A percentile compares a stretch with the other conserved stretches of the same genome.
Conservation (phyloP, 2,329 filamentous ascomycete genomes). For the Capronia americana region DNA sequence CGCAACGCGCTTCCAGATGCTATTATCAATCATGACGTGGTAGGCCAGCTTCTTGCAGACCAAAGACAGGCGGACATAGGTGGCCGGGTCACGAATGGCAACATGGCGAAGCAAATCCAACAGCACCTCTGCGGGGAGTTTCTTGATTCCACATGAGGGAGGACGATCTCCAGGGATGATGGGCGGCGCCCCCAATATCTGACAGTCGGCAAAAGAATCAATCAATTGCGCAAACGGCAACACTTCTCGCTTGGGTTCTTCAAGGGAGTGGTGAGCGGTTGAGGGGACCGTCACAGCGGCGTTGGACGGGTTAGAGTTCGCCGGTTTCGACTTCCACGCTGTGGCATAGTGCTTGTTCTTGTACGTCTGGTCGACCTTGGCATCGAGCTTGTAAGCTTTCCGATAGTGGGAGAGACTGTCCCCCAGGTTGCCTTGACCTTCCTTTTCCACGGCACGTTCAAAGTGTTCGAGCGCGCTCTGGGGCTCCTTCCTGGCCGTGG, state of each 20-base stretch:
- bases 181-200: conserved; percentile 71
- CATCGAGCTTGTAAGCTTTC: conserved; percentile 87
- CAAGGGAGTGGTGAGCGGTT: conserved; percentile 63
- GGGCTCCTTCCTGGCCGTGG: conserved; percentile 57
- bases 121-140: conserved; percentile 82
- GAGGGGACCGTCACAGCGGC: conserved; percentile 60
- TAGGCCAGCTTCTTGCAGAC: conserved; percentile 90
- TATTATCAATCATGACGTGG: conserved; percentile 80
- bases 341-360: conserved; percentile 88
- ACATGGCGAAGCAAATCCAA: conserved; percentile 78
- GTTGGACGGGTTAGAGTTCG: conserved; percentile 55
- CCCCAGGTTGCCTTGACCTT: conserved; percentile 81
- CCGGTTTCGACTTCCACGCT: conserved; percentile 54
- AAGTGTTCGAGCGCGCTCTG: conserved; percentile 88
- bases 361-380: conserved; percentile 82
- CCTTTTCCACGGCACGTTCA: conserved; percentile 87
- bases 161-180: conserved; percentile 72
- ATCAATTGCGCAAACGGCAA: conserved; percentile 72
- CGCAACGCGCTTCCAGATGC: conserved; percentile 82
- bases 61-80: conserved; percentile 74
- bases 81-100: conserved; percentile 75
- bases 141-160: conserved; percentile 80
- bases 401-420: conserved; percentile 89
- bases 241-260: conserved; percentile 47
- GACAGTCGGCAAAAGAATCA: conserved; percentile 72